Evolutionary conservation across 2,329 filamentous ascomycete species (phyloP).

Genomic region (Ophiognomonia clavigignenti-juglandacearum): DNA sequence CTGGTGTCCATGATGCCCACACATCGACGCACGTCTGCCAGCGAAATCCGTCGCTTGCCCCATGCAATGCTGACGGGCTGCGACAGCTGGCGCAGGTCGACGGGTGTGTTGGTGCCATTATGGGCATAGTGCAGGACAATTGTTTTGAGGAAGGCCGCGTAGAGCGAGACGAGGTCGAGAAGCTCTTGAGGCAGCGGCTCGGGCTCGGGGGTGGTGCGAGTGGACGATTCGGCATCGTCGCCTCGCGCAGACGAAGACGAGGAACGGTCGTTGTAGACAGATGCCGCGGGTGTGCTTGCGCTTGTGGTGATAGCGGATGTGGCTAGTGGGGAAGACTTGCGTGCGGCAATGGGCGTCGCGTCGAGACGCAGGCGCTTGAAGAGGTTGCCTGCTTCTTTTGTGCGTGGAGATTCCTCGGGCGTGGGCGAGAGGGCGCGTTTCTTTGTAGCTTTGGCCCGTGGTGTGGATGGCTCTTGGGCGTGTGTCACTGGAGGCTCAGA

Average conservation of each 20-base stretch:
- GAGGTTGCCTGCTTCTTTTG: slow-evolving; percentile 28
- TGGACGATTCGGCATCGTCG: slow-evolving; percentile 21
- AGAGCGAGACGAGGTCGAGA: slow-evolving; percentile 57
- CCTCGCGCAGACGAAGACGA: slow-evolving; percentile 30
- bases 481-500: not conserved
- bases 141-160: slow-evolving; percentile 63
- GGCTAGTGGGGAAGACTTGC: slow-evolving; percentile 24
- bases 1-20: slow-evolving; percentile 53
- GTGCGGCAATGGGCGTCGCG: slow-evolving; percentile 25
- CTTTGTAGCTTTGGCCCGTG: slow-evolving; percentile 4
- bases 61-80: slow-evolving; percentile 63
- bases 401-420: slow-evolving; percentile 18
- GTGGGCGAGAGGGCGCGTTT: slow-evolving; percentile 18
- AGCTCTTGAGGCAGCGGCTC: slow-evolving; percentile 45
- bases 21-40: slow-evolving; percentile 61
- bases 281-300: slow-evolving; percentile 33
- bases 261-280: too few species aligned
- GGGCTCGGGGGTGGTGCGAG: slow-evolving; percentile 14
- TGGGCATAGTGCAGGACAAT: slow-evolving; percentile 66
- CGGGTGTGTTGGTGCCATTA: slow-evolving; percentile 56
- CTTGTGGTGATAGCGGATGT: slow-evolving; percentile 17
- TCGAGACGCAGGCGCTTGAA: slow-evolving; percentile 37
- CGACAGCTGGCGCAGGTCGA: slow-evolving; percentile 57
- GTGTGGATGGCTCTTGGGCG: slow-evolving; percentile 21
- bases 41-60: slow-evolving; percentile 64